phyloP scores from a whole-genome alignment of 1,139 yeast species.

The Kodamaea ohmeri region DNA sequence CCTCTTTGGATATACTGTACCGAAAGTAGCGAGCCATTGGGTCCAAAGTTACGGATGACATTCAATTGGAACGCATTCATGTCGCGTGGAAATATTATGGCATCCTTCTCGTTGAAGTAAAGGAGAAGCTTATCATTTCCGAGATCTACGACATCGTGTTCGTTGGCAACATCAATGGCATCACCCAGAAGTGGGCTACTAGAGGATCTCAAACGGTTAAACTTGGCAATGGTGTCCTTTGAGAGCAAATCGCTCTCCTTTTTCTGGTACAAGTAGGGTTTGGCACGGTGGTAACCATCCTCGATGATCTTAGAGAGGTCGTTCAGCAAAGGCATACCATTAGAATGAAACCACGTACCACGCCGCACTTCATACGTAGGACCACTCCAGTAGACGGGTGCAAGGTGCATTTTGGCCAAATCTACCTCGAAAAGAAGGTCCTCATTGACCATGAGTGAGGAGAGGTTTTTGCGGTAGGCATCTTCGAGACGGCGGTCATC shows the following conservation, averaged over 20 bases:
- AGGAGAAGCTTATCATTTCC: slow-evolving; percentile 32
- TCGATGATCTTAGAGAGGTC: slow-evolving; percentile 60
- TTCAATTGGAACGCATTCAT: slow-evolving; percentile 36
- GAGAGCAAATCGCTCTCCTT: slow-evolving; percentile 7
- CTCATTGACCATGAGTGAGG: slow-evolving; percentile 57
- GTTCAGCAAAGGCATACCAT: slow-evolving; percentile 57
- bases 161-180: slow-evolving; percentile 18
- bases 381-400: slow-evolving; percentile 88
- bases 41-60: slow-evolving; percentile 39
- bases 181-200: slow-evolving; percentile 7
- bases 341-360: slow-evolving; percentile 76
- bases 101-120: slow-evolving; percentile 32
- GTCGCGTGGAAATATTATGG: slow-evolving; percentile 38
- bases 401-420: slow-evolving; percentile 48
- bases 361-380: slow-evolving; percentile 80
- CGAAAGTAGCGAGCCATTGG: slow-evolving; percentile 30
- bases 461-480: slow-evolving; percentile 23
- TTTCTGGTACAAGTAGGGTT: slow-evolving; percentile 27
- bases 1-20: slow-evolving; percentile 43
- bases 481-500: slow-evolving; percentile 65
- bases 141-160: slow-evolving; percentile 32
- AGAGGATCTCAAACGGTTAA: slow-evolving; percentile 19
- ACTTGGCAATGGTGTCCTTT: slow-evolving; percentile 22
- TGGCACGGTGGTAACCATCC: slow-evolving; percentile 39
- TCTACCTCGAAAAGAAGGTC: slow-evolving; percentile 78